Percentiles rank a stretch among this genome's conserved stretches.
These are phyloP conservation scores for Aureobasidium sp. DNA, from an alignment of 2,329 filamentous ascomycete species.

Conservation along the genomic window DNA sequence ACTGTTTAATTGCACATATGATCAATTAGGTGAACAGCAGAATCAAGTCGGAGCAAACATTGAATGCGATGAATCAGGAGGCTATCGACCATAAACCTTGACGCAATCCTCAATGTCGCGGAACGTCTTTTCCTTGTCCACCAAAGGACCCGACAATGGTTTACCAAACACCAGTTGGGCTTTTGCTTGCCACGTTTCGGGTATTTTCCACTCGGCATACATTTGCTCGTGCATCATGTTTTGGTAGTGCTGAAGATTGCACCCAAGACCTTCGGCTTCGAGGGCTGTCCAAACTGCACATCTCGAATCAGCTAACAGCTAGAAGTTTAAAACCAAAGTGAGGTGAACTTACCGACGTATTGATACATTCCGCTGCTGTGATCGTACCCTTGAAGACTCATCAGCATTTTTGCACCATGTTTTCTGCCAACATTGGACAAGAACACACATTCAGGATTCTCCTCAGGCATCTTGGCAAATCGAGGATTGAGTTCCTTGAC, in stretches of 20 bases:
- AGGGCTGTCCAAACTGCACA: slow-evolving; percentile 24
- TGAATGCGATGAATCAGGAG: not conserved
- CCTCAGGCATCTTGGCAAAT: not conserved
- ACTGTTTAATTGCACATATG: too few species aligned
- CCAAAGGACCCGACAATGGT: slow-evolving; percentile 20
- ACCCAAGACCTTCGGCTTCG: slow-evolving; percentile 24
- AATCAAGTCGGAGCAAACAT: not conserved
- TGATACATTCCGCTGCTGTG: not conserved
- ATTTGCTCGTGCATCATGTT: slow-evolving; percentile 22
- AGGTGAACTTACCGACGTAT: not conserved
- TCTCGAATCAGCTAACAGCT: not conserved
- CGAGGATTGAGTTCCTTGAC: not conserved
- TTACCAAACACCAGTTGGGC: slow-evolving; percentile 26
- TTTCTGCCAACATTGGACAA: not conserved
- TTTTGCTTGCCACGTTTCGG: slow-evolving; percentile 24
- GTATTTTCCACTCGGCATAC: slow-evolving; percentile 23
- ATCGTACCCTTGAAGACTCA: not conserved
- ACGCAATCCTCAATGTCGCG: slow-evolving; percentile 26
- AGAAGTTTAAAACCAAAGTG: not conserved
- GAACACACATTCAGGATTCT: not conserved
- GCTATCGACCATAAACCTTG: slow-evolving; percentile 18
- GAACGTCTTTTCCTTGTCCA: slow-evolving; percentile 25
- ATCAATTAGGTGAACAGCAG: too few species aligned
- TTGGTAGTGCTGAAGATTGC: slow-evolving; percentile 27
- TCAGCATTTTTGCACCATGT: not conserved